These are phyloP conservation scores for Venturia aucupariae DNA, from an alignment of 2,329 filamentous ascomycete genomes.

Conservation along the genomic window DNA sequence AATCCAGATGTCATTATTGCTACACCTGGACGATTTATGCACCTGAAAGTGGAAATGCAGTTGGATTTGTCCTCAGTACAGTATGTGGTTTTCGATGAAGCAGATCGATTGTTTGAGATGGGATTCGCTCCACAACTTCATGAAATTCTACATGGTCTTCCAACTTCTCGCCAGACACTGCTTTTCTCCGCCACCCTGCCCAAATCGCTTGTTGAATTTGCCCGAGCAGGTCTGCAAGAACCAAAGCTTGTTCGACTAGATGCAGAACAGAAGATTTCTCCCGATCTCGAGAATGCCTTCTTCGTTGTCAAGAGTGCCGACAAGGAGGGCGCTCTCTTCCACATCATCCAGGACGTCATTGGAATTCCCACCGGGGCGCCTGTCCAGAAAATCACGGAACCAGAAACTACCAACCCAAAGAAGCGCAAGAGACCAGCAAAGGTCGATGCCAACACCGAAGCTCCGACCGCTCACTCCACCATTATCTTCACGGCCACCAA, in stretches of 20 bases:
- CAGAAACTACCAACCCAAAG: conserved; percentile 39
- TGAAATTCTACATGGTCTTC: conserved; percentile 85
- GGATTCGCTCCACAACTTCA: conserved; percentile 89
- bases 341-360: conserved; percentile 85
- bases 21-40: conserved; percentile 89
- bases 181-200: conserved; percentile 94
- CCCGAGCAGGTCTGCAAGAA: conserved; percentile 84
- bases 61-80: conserved; percentile 82
- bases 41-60: conserved; percentile 94
- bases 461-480: conserved; percentile 81
- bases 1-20: conserved; percentile 98
- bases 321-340: conserved; percentile 84
- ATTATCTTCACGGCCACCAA: conserved; percentile 94
- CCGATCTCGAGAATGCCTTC: conserved; percentile 90
- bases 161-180: conserved; percentile 75
- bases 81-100: conserved; percentile 97
- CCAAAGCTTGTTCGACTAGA: conserved; percentile 84
- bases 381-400: conserved; percentile 34
- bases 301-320: conserved; percentile 88
- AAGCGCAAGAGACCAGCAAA: conserved; percentile 61
- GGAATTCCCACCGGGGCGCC: conserved; percentile 66
- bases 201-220: conserved; percentile 91
- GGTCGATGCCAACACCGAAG: conserved; percentile 40
- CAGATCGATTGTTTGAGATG: conserved; percentile 96
- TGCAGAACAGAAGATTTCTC: conserved; percentile 90